Evolutionary conservation across 2,329 filamentous ascomycete genomes (phyloP).

Genomic region (Epichloe festucae): DNA sequence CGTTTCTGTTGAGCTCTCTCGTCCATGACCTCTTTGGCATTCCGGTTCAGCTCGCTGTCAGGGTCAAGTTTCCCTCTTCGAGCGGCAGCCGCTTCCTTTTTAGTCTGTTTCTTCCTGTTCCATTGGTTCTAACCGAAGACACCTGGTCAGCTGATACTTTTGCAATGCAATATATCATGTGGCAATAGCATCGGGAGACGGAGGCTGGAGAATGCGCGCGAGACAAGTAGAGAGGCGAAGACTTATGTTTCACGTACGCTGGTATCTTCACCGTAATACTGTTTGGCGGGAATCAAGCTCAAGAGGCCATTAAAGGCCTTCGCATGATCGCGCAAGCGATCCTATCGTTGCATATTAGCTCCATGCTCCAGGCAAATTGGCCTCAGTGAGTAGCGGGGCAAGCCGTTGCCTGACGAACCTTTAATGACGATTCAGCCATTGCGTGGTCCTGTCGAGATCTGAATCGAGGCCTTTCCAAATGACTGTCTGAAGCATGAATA

Average conservation of each 20-base stretch:
- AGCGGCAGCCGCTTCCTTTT: slow-evolving; percentile 70
- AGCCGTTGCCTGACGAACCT: slow-evolving; percentile 26
- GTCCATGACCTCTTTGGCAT: slow-evolving; percentile 85
- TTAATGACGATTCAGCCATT: slow-evolving; percentile 33
- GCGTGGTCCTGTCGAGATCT: background rate
- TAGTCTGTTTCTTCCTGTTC: slow-evolving; percentile 88
- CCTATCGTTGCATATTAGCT: slow-evolving; percentile 23
- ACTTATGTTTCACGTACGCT: slow-evolving; percentile 46
- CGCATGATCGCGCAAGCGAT: slow-evolving; percentile 44
- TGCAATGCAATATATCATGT: background rate
- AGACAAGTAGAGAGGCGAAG: background rate
- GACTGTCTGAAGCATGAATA: background rate
- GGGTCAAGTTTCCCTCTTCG: slow-evolving; percentile 86
- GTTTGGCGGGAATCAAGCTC: slow-evolving; percentile 78
- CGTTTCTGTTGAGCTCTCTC: slow-evolving; percentile 66
- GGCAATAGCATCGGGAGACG: background rate
- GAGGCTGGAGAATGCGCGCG: background rate
- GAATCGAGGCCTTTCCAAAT: background rate
- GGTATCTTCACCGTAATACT: slow-evolving; percentile 79
- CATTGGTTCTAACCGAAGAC: slow-evolving; percentile 61
- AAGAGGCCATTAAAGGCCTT: slow-evolving; percentile 78
- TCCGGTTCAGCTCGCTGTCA: slow-evolving; percentile 65
- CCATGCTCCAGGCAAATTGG: background rate
- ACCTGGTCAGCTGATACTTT: background rate
- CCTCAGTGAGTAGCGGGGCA: slow-evolving; percentile 14